Base-by-base conservation (phyloP, 1,284 basidiomycete species). In the Cutaneotrichosporon sp. region DNA sequence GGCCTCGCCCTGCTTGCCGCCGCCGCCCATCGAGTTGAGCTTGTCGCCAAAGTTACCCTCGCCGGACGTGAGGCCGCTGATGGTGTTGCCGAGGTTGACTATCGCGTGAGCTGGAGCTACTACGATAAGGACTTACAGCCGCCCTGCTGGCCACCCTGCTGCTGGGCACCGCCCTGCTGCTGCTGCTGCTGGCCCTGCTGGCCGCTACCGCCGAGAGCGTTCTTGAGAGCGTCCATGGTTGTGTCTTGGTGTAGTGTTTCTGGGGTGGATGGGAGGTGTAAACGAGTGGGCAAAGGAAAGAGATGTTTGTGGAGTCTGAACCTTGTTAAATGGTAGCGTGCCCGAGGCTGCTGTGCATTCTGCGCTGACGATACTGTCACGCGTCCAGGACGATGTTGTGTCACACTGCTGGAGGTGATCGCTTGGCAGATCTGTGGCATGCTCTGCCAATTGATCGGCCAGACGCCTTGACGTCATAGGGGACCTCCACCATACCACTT, bases 21-120 rank as follows among this genome's bases (percentile, higher is more conserved):
- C 55, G 50, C 55, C 55, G 34, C 22, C 55, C 50, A 56, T 52
- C 15, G 17, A 22, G 51, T 56, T 56, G 36, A 56, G 54, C 54
- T 44, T 46, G 48, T 55, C 48, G 45, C 45, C 54, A 33, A 51
- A 39, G 54, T 46, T 34, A 35, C 49, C 49, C 8, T 36, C 36
- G 35, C 51, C 51, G 21, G 10, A 15, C 7, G 45, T 34, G 44
- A 55, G 39, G 23, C 40, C 33, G 40, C 30, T 9, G 41, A 51
- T 21, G 20, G 48, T 46, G 15, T 18, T 21, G 21, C 39, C 49
- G 45, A 55, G 54, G 49, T 55, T 30, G 53, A 54, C 53, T 54
- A 37, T n/a, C n/a, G 26, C 7, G 26, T 30, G 10, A 30, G 26
- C 26, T 10, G 26, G n/a, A 13, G 38, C 40, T 26, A 46, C 15